Conservation (phyloP, 768 basidiomycete genomes). For the Auriscalpium orientale region DNA sequence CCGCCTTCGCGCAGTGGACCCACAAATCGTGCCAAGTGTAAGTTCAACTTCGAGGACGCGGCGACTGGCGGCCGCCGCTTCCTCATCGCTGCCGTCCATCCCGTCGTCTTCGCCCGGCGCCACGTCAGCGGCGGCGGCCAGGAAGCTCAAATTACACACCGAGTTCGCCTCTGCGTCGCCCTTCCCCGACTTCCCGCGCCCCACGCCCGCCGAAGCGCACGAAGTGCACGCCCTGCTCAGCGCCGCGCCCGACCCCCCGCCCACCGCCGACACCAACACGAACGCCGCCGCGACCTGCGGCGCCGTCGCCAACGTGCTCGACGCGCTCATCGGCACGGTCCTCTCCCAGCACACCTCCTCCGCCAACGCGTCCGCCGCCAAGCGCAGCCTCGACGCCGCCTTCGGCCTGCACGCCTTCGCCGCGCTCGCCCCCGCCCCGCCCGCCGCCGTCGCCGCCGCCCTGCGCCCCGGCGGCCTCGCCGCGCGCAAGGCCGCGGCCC, state of each 20-base stretch:
- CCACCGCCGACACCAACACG: conserved; percentile 2
- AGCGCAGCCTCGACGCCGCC: conserved; percentile 35
- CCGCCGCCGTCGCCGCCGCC: conserved; percentile 36
- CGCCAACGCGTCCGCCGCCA: conserved; percentile 43
- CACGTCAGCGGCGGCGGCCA: not conserved
- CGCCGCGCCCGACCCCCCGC: not conserved
- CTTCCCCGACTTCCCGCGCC: not conserved
- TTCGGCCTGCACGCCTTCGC: conserved; percentile 47
- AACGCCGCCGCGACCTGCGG: conserved; percentile 41
- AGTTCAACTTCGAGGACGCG: not conserved
- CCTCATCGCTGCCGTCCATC: not conserved
- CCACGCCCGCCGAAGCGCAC: not conserved
- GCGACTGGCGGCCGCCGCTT: not conserved
- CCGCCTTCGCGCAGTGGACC: no score
- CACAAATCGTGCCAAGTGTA: no score
- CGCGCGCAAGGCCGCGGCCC: conserved; percentile 49
- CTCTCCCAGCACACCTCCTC: conserved; percentile 55
- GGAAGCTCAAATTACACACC: not conserved
- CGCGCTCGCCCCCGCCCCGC: conserved; percentile 38
- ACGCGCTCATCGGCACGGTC: conserved; percentile 49
- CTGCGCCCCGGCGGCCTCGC: conserved; percentile 51
- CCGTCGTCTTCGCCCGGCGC: not conserved
- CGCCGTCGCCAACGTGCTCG: conserved; percentile 45
- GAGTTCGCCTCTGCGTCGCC: not conserved
- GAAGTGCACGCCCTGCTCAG: not conserved